Conservation (phyloP, 1,139 yeast species). For the Sugiyamaella castrensis region DNA sequence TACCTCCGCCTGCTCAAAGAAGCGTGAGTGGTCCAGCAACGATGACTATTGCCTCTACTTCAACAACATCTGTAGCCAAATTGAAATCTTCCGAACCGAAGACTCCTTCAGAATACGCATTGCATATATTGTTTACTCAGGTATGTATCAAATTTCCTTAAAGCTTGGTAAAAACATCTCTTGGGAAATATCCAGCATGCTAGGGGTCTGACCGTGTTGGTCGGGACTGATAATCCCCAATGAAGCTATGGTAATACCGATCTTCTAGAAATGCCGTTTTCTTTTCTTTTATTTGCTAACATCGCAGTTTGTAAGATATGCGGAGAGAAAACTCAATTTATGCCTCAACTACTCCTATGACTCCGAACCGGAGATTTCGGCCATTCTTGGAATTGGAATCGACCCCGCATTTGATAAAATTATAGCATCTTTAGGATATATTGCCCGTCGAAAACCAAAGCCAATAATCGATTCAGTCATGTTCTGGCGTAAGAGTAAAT, state of each 20-base stretch:
- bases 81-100: conserved; percentile 41
- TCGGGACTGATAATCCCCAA: neutral
- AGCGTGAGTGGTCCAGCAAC: conserved; percentile 21
- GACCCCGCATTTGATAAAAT: conserved; percentile 86
- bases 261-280: conserved; percentile 1
- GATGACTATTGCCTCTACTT: conserved; percentile 8
- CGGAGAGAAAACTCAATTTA: conserved; percentile 77
- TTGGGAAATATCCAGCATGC: too few relatives aligned
- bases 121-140: conserved; percentile 90
- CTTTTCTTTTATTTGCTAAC: conserved; percentile 3
- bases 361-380: conserved; percentile 78
- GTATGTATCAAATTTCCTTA: too few relatives aligned
- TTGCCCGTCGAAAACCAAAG: conserved; percentile 85
- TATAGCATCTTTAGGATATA: conserved; percentile 80
- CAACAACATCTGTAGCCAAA: conserved; percentile 10
- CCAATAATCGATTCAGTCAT: conserved; percentile 96
- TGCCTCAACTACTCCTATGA: conserved; percentile 68
- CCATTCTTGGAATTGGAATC: conserved; percentile 79
- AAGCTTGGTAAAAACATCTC: too few relatives aligned
- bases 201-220: too few relatives aligned
- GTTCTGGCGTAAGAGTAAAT: conserved; percentile 95
- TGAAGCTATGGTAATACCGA: neutral
- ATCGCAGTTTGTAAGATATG: conserved; percentile 71
- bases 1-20: conserved; percentile 13
- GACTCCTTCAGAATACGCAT: conserved; percentile 88